A percentile compares a stretch with the other conserved stretches of the same genome.
phyloP scores from a whole-genome alignment of 768 basidiomycete species.

The Mycena belliarum region DNA sequence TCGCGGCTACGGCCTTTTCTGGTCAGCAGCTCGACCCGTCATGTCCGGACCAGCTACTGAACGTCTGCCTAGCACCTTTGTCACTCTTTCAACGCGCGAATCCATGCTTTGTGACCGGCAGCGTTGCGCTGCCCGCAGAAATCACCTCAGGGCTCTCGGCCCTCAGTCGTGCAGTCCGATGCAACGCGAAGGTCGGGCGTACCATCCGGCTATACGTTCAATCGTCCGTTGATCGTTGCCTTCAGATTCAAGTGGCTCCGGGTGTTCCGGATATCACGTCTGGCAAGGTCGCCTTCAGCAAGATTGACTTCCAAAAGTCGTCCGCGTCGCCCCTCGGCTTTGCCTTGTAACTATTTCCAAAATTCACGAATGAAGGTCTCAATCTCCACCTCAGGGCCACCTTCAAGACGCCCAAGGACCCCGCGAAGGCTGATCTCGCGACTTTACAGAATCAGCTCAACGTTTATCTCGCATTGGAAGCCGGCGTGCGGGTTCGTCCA shows the following conservation, averaged over 20 bases:
- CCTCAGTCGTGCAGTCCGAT: conserved; percentile 24
- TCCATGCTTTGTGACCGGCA: conserved; percentile 32
- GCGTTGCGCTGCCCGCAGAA: conserved; percentile 29
- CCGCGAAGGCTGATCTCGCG: conserved; percentile 25
- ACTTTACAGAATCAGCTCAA: conserved; percentile 31
- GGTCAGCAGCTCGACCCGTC: background rate
- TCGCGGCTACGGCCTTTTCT: conserved; percentile 15
- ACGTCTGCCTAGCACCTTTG: conserved; percentile 7
- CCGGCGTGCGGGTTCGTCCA: conserved; percentile 26
- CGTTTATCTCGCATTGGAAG: conserved; percentile 30
- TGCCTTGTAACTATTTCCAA: conserved; percentile 20
- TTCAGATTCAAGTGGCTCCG: conserved; percentile 25
- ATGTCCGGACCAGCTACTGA: background rate
- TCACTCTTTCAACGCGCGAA: conserved; percentile 25
- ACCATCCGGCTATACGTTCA: no score
- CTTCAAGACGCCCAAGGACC: conserved; percentile 28
- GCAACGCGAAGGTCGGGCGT: conserved; percentile 20
- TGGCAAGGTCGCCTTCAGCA: conserved; percentile 27
- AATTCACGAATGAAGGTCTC: background rate
- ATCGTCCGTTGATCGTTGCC: background rate
- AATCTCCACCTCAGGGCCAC: conserved; percentile 15
- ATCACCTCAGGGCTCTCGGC: conserved; percentile 24
- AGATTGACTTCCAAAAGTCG: conserved; percentile 32
- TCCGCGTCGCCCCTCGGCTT: conserved; percentile 29
- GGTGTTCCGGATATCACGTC: conserved; percentile 30